Base-by-base conservation (phyloP, 805 yeast genomes). In the Starmerella sirachaensis region DNA sequence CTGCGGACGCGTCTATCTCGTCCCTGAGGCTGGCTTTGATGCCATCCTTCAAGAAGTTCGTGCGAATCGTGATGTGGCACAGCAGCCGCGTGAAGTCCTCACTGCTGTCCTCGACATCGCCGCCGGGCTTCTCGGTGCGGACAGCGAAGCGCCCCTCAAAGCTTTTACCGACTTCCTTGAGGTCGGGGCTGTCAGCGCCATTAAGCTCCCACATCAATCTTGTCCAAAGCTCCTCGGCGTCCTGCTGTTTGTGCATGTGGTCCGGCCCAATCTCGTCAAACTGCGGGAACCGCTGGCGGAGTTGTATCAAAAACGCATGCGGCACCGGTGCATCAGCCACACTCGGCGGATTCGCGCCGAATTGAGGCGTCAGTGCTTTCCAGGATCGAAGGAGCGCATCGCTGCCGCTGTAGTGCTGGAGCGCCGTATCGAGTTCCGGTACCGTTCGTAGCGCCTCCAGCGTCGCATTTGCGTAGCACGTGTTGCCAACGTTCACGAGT, bases 151-250 rank as follows among this genome's bases (percentile, higher is more conserved):
- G 65, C 31, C 93, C 65, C 32, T 71, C 73, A 56, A 86, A 79
- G 21, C 31, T 23, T 14, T 34, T 25, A 10, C 25, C 31, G 7
- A 22, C 40, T 22, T 26, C 31, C 24, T 67, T 66, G 41, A 69
- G 69, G 36, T 73, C 72, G 20, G 42, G 28, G 17, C 38, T 39
- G 35, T 39, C 35, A 33, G 37, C 30, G 33, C 45, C 40, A 59
- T 42, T 52, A 25, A 83, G 58, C 22, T 68, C 60, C 24, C 64
- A 61, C 45, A 86, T 60, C 35, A 91, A 68, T 57, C 80, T 88
- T 6, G 95, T 78, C 61, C 75, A 85, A 13, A 88, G 80, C 58
- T 91, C 99, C 62, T 91, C 99, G 0, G 98, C 98, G 64, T 91
- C 99, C 62, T 91, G 99, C 62, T 91, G 98, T 59, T 83, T 85